Percentiles rank a stretch among this genome's conserved stretches.
phyloP scores from a whole-genome alignment of 1,284 basidiomycete genomes.

The Ustilago sp. region DNA sequence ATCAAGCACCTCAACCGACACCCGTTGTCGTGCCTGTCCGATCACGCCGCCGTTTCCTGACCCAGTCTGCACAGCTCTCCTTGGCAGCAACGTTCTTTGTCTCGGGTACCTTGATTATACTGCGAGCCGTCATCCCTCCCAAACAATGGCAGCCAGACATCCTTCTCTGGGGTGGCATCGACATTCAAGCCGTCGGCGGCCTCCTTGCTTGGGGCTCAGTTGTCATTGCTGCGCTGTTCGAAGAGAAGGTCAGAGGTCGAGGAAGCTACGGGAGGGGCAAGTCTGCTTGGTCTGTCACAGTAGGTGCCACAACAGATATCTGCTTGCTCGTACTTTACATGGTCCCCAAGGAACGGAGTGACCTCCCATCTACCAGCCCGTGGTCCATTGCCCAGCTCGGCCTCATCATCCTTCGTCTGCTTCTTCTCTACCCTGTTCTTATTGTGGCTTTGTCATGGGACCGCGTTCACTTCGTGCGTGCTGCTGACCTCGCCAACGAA shows the following conservation, averaged over 20 bases:
- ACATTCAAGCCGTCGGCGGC: constrained; percentile 59
- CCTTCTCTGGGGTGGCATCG: constrained; percentile 52
- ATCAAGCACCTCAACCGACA: constrained; percentile 51
- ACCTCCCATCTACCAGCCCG: constrained; percentile 29
- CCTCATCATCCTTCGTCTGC: constrained; percentile 51
- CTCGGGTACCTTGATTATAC: constrained; percentile 61
- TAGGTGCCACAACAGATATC: constrained; percentile 46
- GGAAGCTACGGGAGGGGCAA: constrained; percentile 61
- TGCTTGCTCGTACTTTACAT: constrained; percentile 49
- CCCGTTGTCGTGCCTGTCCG: constrained; percentile 61
- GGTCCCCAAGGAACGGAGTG: constrained; percentile 31
- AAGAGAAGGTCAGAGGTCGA: constrained; percentile 53
- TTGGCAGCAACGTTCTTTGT: constrained; percentile 55
- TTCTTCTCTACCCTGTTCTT: constrained; percentile 57
- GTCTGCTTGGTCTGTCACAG: constrained; percentile 36
- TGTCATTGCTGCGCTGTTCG: constrained; percentile 54
- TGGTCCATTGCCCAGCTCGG: constrained; percentile 60
- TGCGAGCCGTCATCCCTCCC: constrained; percentile 62
- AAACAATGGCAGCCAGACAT: constrained; percentile 60
- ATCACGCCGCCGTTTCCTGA: constrained; percentile 53
- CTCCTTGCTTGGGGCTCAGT: constrained; percentile 56
- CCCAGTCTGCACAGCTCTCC: constrained; percentile 42
- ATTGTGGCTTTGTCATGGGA: constrained; percentile 56
- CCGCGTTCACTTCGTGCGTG: constrained; percentile 53
- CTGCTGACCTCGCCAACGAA: constrained; percentile 43